phyloP scores from a whole-genome alignment of 768 basidiomycete genomes.

The Tremella fuciformis region DNA sequence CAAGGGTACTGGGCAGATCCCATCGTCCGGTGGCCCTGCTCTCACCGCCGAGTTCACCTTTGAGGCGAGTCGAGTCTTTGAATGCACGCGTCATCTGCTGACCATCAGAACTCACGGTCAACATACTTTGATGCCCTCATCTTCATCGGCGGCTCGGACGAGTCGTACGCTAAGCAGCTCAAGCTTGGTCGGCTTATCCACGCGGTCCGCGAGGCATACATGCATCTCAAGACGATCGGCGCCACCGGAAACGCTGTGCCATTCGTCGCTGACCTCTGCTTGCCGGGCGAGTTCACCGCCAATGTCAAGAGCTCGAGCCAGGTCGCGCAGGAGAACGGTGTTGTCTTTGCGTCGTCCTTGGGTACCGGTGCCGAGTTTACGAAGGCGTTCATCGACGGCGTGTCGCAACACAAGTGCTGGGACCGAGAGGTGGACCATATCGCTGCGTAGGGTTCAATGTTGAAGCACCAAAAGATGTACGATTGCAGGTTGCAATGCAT shows the following conservation, averaged over 20 bases:
- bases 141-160: conserved; percentile 64
- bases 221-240: conserved; percentile 78
- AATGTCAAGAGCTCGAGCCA: conserved; percentile 33
- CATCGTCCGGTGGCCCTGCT: conserved; percentile 50
- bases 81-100: conserved; percentile 31
- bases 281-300: conserved; percentile 51
- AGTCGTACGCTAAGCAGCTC: conserved; percentile 60
- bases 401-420: conserved; percentile 54
- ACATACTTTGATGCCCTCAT: conserved; percentile 80
- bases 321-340: conserved; percentile 51
- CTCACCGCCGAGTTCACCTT: conserved; percentile 66
- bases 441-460: conserved; percentile 35
- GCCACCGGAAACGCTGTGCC: conserved; percentile 61
- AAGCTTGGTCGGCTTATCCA: conserved; percentile 71
- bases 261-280: conserved; percentile 51
- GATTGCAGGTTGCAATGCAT: too few species aligned
- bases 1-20: conserved; percentile 61
- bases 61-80: conserved; percentile 53
- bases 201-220: conserved; percentile 79
- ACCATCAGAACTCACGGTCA: conserved; percentile 60
- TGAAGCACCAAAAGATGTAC: too few species aligned
- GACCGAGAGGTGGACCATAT: conserved; percentile 49
- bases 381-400: conserved; percentile 48
- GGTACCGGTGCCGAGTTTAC: conserved; percentile 48
- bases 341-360: conserved; percentile 49